These are phyloP conservation scores for Capsaspora owczarzaki DNA, from an alignment of 78 protist genomes.

Conservation along the genomic window DNA sequence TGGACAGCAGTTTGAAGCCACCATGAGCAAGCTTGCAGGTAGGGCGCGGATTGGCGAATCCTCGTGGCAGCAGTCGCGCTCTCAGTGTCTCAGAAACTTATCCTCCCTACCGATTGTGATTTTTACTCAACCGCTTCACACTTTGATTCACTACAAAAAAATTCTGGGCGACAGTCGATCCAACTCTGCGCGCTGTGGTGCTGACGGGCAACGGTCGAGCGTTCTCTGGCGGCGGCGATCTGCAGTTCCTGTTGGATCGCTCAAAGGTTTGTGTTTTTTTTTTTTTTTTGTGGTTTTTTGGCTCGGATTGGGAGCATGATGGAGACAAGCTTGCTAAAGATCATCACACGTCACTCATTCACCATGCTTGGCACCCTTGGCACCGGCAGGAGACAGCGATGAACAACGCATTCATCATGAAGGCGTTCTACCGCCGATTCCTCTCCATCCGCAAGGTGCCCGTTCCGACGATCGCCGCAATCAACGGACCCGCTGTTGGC, in stretches of 20 bases:
- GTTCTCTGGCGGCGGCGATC: slow-evolving; percentile 42
- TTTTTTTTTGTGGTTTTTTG: neutral
- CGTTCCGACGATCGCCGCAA: slow-evolving; percentile 32
- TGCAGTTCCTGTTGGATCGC: slow-evolving; percentile 21
- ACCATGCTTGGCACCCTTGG: too few species aligned
- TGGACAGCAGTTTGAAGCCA: too few species aligned
- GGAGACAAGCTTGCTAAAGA: neutral
- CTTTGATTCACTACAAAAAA: too few species aligned
- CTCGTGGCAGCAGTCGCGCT: too few species aligned
- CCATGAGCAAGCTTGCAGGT: too few species aligned
- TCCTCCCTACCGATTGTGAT: too few species aligned
- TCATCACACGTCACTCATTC: neutral
- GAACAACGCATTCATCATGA: neutral
- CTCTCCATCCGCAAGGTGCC: slow-evolving; percentile 25
- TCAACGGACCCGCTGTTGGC: slow-evolving; percentile 44
- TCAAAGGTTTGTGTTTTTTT: neutral
- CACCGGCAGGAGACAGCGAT: too few species aligned
- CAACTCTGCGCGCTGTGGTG: slow-evolving; percentile 23
- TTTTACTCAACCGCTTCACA: too few species aligned
- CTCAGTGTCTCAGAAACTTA: too few species aligned
- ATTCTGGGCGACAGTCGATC: too few species aligned
- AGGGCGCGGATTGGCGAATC: too few species aligned
- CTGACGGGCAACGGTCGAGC: slow-evolving; percentile 34
- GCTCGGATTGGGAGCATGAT: neutral
- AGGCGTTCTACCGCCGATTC: slow-evolving; percentile 24